Conservation (phyloP, 768 basidiomycete genomes). For the Lactifluus volemus region DNA sequence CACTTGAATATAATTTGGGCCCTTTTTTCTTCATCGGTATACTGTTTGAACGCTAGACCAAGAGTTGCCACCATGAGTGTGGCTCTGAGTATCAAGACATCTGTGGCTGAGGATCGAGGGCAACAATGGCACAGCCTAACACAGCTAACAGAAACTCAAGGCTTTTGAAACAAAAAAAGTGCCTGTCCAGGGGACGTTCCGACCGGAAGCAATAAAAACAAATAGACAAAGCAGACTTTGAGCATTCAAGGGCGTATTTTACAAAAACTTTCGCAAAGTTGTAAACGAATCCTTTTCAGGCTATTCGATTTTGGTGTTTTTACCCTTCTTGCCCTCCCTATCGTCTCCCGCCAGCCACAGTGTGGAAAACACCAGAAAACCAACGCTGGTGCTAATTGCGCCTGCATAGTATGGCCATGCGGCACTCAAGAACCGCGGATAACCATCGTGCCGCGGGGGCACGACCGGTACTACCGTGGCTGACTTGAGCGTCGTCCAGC, state of each 20-base stretch:
- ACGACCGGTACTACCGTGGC: constrained; percentile 78
- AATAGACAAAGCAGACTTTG: no score
- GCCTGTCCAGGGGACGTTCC: neutral
- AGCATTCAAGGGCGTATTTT: neutral
- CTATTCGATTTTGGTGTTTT: constrained; percentile 28
- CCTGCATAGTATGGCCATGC: constrained; percentile 96
- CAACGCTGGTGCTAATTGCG: constrained; percentile 80
- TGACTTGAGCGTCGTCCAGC: constrained; percentile 67
- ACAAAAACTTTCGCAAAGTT: neutral
- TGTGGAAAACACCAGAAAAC: constrained; percentile 78
- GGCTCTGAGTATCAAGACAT: no score
- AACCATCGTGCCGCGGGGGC: constrained; percentile 90
- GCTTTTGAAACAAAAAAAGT: no score
- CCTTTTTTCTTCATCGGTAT: no score
- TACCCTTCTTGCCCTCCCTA: constrained; percentile 48
- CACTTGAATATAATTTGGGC: no score
- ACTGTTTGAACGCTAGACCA: no score
- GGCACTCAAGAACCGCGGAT: constrained; percentile 89
- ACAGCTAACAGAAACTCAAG: no score
- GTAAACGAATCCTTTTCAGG: neutral
- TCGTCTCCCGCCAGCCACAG: constrained; percentile 83
- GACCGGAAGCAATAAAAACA: neutral
- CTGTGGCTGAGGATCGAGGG: no score
- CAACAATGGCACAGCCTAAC: no score
- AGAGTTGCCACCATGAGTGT: no score